Conservation (phyloP, 805 yeast genomes). For the Candida boidinii region DNA sequence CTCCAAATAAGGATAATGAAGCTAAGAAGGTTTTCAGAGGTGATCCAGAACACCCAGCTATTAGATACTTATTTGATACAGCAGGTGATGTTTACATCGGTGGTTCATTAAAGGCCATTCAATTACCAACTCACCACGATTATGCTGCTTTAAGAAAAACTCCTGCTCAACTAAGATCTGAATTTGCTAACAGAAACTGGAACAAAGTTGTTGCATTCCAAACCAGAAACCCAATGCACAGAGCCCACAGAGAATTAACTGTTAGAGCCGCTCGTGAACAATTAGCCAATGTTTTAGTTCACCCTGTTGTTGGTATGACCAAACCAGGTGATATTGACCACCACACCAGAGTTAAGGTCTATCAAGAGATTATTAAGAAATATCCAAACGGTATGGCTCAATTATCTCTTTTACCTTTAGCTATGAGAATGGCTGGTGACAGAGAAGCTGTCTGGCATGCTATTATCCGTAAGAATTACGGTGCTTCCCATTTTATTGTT, state of each 20-base stretch:
- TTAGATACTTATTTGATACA: constrained; percentile 57
- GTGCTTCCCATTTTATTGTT: constrained; percentile 94
- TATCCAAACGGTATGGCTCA: constrained; percentile 94
- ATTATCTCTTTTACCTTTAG: constrained; percentile 80
- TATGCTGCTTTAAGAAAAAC: constrained; percentile 82
- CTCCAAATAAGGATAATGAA: constrained; percentile 72
- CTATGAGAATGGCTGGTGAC: constrained; percentile 99
- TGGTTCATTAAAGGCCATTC: constrained; percentile 78
- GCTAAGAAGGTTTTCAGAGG: constrained; percentile 89
- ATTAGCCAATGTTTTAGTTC: constrained; percentile 80
- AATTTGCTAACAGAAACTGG: constrained; percentile 79
- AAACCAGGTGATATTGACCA: constrained; percentile 98
- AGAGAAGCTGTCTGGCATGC: constrained; percentile 99
- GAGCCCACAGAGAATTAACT: constrained; percentile 95
- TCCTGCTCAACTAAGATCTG: constrained; percentile 83
- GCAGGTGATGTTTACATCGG: constrained; percentile 86
- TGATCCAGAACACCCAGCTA: constrained; percentile 95
- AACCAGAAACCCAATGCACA: constrained; percentile 97
- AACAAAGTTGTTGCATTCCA: constrained; percentile 90
- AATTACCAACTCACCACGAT: constrained; percentile 82
- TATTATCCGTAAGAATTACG: constrained; percentile 89
- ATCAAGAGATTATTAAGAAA: constrained; percentile 84
- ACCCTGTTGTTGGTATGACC: constrained; percentile 95
- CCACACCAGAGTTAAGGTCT: constrained; percentile 93
- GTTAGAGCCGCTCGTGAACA: constrained; percentile 94